Base-by-base conservation (phyloP, 2,329 filamentous ascomycete genomes). In the Fusarium pilosicola region DNA sequence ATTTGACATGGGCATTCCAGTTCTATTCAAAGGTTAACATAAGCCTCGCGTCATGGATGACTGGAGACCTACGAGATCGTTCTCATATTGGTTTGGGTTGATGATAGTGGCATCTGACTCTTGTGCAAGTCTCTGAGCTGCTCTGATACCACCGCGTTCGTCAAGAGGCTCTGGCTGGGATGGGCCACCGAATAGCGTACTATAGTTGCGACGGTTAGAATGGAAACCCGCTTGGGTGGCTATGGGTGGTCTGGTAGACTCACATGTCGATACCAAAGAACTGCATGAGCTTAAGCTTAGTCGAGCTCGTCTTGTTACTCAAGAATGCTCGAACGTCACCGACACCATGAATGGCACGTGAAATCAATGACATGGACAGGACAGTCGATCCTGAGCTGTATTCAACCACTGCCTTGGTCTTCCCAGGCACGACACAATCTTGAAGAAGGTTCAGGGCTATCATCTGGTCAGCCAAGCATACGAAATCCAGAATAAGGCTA, bases 381-480 rank as follows among this genome's bases (percentile, higher is more conserved):
- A 90, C 88, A 0, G 89, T 91, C 3, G 88, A 91, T 0, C 89
- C 89, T 4, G 89, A 91, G 77, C 88, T 90, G 64, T 88, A 88
- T 74, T 91, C 89, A 56, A 91, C 85, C 26, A 91, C 85, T 0
- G 86, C 86, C 55, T 87, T 81, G 5, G 86, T 88, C 77, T 82
- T 46, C 80, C 82, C 48, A 81, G 80, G 41, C 1, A 68, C 55
- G 5, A 71, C 44, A 15, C 59, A 63, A 14, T 69, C 73, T 10
- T 76, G 65, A 4, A 90, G 81, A 68, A 89, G 84, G 61, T 88
- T 88, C 70, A 88, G 75, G 0, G 87, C 88, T 81, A 10, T 15
- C 1, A 2, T 24, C 24, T 20, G 24, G n/a, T 67, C 22, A 71
- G 24, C 18, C 24, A 49, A 15, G 3, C 11, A 55, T 30, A 13